These are phyloP conservation scores for Trichoderma breve DNA, from an alignment of 2,329 filamentous ascomycete species.

Conservation along the genomic window DNA sequence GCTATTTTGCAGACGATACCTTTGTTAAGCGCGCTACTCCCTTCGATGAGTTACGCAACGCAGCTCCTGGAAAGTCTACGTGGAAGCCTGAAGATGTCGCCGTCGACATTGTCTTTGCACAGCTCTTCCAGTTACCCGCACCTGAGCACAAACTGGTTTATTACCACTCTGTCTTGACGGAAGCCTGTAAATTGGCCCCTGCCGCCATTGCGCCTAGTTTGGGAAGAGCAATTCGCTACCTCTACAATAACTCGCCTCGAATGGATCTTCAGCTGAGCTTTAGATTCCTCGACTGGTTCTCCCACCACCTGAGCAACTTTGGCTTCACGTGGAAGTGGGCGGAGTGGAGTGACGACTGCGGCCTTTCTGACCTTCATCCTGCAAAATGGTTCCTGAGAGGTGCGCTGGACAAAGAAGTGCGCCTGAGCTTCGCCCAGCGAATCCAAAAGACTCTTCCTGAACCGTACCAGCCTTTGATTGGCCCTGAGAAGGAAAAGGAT, in stretches of 20 bases:
- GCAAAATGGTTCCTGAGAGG: constrained; percentile 92
- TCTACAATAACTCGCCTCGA: constrained; percentile 77
- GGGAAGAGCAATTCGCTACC: constrained; percentile 85
- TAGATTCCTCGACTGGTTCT: constrained; percentile 95
- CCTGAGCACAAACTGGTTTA: constrained; percentile 94
- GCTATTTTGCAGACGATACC: constrained; percentile 84
- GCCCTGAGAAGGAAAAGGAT: constrained; percentile 87
- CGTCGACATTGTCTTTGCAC: constrained; percentile 96
- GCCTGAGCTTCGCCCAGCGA: constrained; percentile 90
- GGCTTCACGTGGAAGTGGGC: constrained; percentile 99
- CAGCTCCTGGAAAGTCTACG: constrained; percentile 64
- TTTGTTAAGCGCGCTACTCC: constrained; percentile 92
- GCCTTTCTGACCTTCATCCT: constrained; percentile 73
- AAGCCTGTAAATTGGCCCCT: constrained; percentile 92
- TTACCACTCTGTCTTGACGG: constrained; percentile 92
- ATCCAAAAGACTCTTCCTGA: constrained; percentile 91
- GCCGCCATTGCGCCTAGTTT: constrained; percentile 94
- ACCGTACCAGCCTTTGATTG: constrained; percentile 76
- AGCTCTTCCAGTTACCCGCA: constrained; percentile 81
- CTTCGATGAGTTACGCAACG: constrained; percentile 80
- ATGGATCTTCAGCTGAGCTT: constrained; percentile 86
- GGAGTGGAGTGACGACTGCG: constrained; percentile 89
- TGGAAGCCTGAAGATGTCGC: constrained; percentile 98
- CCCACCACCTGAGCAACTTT: constrained; percentile 97
- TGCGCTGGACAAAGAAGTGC: constrained; percentile 92